These are phyloP conservation scores for Amoebophrya sp. DNA, from an alignment of 169 alveolate genomes.

Conservation along the genomic window DNA sequence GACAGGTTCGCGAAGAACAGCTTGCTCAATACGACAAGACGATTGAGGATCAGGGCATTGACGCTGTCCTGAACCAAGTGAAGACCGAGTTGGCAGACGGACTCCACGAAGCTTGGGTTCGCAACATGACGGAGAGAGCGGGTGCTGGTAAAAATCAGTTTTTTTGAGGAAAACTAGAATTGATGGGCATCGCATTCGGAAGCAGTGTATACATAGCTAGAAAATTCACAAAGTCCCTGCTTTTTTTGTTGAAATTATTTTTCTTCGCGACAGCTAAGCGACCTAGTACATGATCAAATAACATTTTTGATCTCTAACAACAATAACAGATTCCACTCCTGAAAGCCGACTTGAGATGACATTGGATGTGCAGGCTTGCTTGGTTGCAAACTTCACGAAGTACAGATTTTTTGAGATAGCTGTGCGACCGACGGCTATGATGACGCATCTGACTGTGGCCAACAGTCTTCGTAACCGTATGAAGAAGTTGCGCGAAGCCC, in stretches of 20 bases:
- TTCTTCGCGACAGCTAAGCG: too few relatives aligned
- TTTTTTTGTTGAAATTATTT: too few relatives aligned
- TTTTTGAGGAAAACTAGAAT: too few relatives aligned
- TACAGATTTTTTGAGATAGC: neutral
- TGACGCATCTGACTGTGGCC: neutral
- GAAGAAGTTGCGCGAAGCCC: neutral
- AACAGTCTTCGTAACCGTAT: neutral
- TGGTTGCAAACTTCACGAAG: neutral
- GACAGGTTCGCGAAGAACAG: neutral
- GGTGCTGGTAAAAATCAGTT: too few relatives aligned
- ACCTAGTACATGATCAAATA: too few relatives aligned
- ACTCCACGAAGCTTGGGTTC: neutral
- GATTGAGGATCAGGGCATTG: neutral
- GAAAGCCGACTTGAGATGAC: neutral
- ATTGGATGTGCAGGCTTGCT: neutral
- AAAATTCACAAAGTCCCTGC: too few relatives aligned
- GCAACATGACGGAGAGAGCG: too few relatives aligned
- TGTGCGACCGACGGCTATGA: neutral
- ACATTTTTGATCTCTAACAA: too few relatives aligned
- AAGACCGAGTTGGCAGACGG: neutral
- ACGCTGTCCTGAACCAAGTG: neutral
- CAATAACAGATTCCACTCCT: neutral
- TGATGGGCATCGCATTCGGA: too few relatives aligned
- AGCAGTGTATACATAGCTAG: too few relatives aligned
- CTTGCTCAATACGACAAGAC: neutral